These are phyloP conservation scores for Picea glauca DNA, from an alignment of 75 land plant species.

Conservation along the genomic window DNA sequence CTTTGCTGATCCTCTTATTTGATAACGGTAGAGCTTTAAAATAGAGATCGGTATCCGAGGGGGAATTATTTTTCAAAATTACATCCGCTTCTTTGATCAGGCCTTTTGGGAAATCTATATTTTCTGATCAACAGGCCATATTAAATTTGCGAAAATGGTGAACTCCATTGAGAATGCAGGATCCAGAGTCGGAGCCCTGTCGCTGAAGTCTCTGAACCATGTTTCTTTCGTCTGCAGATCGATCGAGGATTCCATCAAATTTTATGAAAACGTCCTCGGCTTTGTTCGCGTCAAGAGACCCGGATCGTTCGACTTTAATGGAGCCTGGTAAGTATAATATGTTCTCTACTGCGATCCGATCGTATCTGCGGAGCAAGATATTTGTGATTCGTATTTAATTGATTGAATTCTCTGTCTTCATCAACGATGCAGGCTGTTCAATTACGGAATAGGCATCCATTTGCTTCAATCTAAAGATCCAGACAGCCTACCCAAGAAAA, in stretches of 20 bases:
- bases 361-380: background rate
- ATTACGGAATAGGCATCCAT: slow-evolving; percentile 47
- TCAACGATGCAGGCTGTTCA: slow-evolving; percentile 30
- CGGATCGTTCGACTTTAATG: slow-evolving; percentile 30
- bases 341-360: background rate
- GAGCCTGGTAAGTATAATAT: slow-evolving; percentile 23
- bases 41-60: no score
- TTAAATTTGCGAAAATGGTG: background rate
- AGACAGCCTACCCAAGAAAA: background rate
- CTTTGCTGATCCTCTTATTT: no score
- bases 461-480: slow-evolving; percentile 17
- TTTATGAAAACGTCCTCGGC: slow-evolving; percentile 33
- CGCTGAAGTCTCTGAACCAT: slow-evolving; percentile 11
- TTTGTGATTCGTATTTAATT: background rate
- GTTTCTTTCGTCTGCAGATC: slow-evolving; percentile 7
- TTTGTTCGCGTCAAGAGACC: slow-evolving; percentile 27
- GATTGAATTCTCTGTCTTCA: background rate
- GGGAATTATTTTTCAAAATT: no score
- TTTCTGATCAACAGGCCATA: background rate
- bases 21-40: no score
- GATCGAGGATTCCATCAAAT: slow-evolving; percentile 11
- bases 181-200: background rate
- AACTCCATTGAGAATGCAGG: background rate
- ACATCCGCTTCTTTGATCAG: no score
- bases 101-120: no score